Percentiles rank a stretch among this genome's conserved stretches.
Conservation (phyloP, 2,329 filamentous ascomycete species). For the Hymenoscyphus linearis region DNA sequence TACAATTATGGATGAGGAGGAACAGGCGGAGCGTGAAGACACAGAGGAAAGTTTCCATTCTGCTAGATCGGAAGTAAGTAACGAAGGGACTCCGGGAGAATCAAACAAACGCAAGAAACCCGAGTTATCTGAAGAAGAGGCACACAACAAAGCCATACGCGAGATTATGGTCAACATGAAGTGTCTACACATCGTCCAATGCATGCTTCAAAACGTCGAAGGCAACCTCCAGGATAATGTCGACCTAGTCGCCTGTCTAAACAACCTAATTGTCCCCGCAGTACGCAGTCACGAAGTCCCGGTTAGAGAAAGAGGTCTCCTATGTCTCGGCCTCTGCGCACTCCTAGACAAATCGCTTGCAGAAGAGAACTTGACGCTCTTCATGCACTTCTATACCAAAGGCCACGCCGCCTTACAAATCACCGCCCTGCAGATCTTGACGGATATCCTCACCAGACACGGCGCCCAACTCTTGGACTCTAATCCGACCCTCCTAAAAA, state of each 20-base stretch:
- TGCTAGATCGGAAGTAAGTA: slow-evolving; percentile 77
- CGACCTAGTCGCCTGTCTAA: slow-evolving; percentile 93
- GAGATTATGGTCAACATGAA: slow-evolving; percentile 98
- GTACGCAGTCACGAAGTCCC: slow-evolving; percentile 90
- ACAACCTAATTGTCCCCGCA: slow-evolving; percentile 92
- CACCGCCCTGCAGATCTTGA: slow-evolving; percentile 84
- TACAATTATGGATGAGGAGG: slow-evolving; percentile 67
- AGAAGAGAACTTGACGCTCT: slow-evolving; percentile 84
- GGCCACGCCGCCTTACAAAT: slow-evolving; percentile 86
- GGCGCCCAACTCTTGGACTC: slow-evolving; percentile 68
- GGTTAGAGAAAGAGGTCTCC: slow-evolving; percentile 81
- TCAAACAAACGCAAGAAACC: slow-evolving; percentile 37
- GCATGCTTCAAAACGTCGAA: slow-evolving; percentile 90
- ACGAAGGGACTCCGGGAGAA: slow-evolving; percentile 50
- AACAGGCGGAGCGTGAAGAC: slow-evolving; percentile 36
- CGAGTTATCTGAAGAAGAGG: slow-evolving; percentile 57
- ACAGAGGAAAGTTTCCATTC: slow-evolving; percentile 91
- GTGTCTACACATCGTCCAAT: slow-evolving; percentile 93
- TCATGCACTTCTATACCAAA: slow-evolving; percentile 93
- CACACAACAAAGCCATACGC: slow-evolving; percentile 69
- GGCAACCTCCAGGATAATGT: slow-evolving; percentile 84
- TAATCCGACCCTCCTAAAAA: slow-evolving; percentile 69
- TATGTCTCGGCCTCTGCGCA: slow-evolving; percentile 86
- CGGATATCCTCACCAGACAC: slow-evolving; percentile 87
- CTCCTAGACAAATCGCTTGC: slow-evolving; percentile 87